Evolutionary conservation across 352 stramenopile species (phyloP), one percentile per base, ranked within the genome.

Genomic region (Discostella stelligera): DNA sequence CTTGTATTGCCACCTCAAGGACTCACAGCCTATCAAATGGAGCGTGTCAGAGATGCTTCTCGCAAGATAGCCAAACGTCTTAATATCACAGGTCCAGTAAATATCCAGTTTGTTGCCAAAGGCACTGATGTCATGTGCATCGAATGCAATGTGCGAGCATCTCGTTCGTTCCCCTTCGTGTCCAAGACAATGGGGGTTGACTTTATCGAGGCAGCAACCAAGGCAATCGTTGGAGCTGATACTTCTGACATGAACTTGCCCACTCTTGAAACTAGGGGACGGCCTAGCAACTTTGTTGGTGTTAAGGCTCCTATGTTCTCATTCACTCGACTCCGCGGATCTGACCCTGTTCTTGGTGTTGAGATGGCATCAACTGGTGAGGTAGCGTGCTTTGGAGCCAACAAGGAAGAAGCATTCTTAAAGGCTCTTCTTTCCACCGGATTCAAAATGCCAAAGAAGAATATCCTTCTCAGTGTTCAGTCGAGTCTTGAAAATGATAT

Each of bases 341-440:
- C 96, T n/a, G 97, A 99, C 85, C 96, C 96, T 48, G 89, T 97
- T 53, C 90, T 98, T 61, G 96, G 97, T 53, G 96, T 99, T 46
- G 96, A 98, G 82, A 99, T 99, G 97, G 94, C 94, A 30, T 98
- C 95, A 55, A 99, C 97, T n/a, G 97, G 97, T 62, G 97, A 99
- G 80, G 97, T 99, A 20, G 96, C 96, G 11, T 99, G 96, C 91
- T 98, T 98, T 77, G 95, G 95, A 73, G 94, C 93, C 20, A 95
- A 94, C 79, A 97, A 97, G 80, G 90, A 98, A 70, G 96, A 98
- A 86, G 97, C 97, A 65, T 98, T 96, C 80, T 84, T 96, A 50
- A 95, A 96, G 79, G 91, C 94, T 30, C 77, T 98, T n/a, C 89
- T 98, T 53, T 96, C 94, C 14, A 98, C 95, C 74, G 94, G 95